phyloP scores from a whole-genome alignment of 2,329 filamentous ascomycete genomes.

The Aspergillus awamori region DNA sequence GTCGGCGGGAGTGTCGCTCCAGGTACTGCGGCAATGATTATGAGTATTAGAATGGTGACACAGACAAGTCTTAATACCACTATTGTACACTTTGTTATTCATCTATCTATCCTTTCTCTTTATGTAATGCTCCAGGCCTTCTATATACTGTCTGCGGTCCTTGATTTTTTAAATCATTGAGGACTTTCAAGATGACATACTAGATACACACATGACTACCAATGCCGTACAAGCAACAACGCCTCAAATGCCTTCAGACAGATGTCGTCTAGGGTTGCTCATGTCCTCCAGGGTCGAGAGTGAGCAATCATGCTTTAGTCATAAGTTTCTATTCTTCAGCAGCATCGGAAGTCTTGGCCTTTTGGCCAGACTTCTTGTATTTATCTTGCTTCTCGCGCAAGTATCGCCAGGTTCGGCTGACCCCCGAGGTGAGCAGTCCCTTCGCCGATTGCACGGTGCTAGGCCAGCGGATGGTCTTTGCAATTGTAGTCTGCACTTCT shows the following conservation, averaged over 20 bases:
- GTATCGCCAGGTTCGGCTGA: slow-evolving; percentile 72
- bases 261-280: slow-evolving; percentile 13
- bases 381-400: slow-evolving; percentile 78
- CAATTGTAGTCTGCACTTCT: slow-evolving; percentile 75
- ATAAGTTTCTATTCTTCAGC: slow-evolving; percentile 22
- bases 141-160: slow-evolving; percentile 8
- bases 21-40: not conserved
- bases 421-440: slow-evolving; percentile 76
- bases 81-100: not conserved
- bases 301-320: slow-evolving; percentile 14
- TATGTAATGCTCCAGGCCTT: not conserved
- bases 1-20: slow-evolving; percentile 2
- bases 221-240: slow-evolving; percentile 14
- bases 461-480: slow-evolving; percentile 88
- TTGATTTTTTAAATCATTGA: not conserved
- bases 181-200: slow-evolving; percentile 11
- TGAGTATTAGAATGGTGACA: not conserved
- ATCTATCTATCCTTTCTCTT: not conserved
- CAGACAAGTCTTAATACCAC: not conserved
- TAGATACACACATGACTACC: slow-evolving; percentile 16
- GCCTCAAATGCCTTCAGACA: slow-evolving; percentile 20
- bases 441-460: slow-evolving; percentile 87
- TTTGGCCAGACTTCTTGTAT: slow-evolving; percentile 48
- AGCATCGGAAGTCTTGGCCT: slow-evolving; percentile 24
- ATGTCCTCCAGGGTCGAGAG: not conserved